Evolutionary conservation across 768 basidiomycete species (phyloP), one percentile per base, ranked within the genome.

Genomic region (Tricholoma flavovirens): DNA sequence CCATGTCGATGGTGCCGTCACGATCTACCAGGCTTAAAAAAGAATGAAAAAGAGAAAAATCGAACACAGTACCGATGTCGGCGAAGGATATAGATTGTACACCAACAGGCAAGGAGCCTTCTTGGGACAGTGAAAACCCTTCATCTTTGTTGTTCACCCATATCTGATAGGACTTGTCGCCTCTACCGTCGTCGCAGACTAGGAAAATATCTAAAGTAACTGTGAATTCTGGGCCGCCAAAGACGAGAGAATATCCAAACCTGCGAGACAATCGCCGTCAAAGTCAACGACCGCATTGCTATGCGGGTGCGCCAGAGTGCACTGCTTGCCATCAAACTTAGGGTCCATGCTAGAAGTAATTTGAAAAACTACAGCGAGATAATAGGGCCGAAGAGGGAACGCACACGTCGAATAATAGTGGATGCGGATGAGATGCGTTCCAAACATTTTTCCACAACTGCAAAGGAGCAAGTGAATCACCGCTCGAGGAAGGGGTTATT

Each of bases 1-100:
- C 78, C 80, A 98, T 84, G 68, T 98, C 97, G 30, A 98, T 89
- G 0, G 96, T 95, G 1, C 97, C 97, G 63, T 98, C 97, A 6
- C 97, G 85, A 65, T 98, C 95, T 89, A 51, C 10, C 1, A 30
- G 57, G 40, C 57, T 50, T 36, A 54, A 3, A 17, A 38, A n/a
- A 48, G 30, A 53, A 6, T 19, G 52, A n/a, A 5, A 56, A 30
- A 29, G 17, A 38, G 21, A 17, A 7, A 24, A 26, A 8, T 12
- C 43, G 21, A 14, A 15, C 35, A 38, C 70, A 77, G 55, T 65
- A 92, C 94, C 90, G 61, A 98, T 81, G 61, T 99, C 96, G 38
- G 89, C 93, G 62, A 99, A 98, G 0, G 87, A 81, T 24, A 98
- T 81, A 0, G 85, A 74, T 60, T 91, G 93, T 4, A 83, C 77